Base-by-base conservation (phyloP, 169 alveolate species). In the Plasmodium relictum region DNA sequence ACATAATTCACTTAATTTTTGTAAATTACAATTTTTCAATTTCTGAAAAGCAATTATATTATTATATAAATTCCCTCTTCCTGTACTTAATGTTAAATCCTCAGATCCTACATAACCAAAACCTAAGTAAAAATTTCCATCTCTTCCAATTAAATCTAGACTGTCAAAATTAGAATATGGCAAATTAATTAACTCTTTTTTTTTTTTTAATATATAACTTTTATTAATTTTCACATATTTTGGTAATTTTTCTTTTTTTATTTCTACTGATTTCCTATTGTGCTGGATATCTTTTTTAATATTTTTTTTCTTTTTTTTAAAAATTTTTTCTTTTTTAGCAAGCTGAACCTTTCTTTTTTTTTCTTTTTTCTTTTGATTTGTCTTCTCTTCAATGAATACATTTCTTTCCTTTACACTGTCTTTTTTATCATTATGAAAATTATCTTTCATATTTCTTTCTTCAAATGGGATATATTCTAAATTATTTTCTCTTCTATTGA, bases 121-220 rank as follows among this genome's bases (percentile, higher is more conserved):
- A 10, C 97, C 97, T 50, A 95, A 56, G 14, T 90, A 73, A 71
- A 95, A 95, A 88, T 95, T 95, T 12, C 97, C 97, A 86, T 95
- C 97, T 61, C 97, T 73, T 18, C 96, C 97, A 18, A 95, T 92
- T 22, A 95, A 87, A 70, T 95, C 97, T 7, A 95, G 80, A 22
- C 97, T 92, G 73, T 95, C 97, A 73, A 73, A 92, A 70, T 70
- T 89, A 70, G 92, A 52, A 58, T 76, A 95, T 50, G 83, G 94
- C 42, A 93, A 88, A 73, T 72, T 92, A 74, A 74, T 71, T 74
- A 94, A 45, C 41, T 78, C 74, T 63, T 66, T 80, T 69, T 45
- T 88, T 24, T 56, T 93, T 74, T 37, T 86, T 48, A 62, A 72
- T 56, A 59, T 70, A 85, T 52, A 92, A 52, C 63, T 73, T 61